Conservation (phyloP, 345 rosid genomes). For the Eucalyptus erythrocorys region DNA sequence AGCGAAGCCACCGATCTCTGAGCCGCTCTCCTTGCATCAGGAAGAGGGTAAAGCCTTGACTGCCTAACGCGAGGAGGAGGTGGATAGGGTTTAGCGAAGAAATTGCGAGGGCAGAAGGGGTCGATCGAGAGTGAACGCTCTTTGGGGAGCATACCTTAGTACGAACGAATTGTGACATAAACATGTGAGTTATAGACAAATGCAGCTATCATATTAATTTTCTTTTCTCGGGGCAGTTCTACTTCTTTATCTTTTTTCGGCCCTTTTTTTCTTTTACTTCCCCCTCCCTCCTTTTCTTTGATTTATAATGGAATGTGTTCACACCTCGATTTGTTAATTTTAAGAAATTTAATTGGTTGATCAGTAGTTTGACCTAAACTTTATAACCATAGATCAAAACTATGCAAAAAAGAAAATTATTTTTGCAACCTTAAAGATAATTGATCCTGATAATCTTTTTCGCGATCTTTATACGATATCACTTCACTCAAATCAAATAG, state of each 20-base stretch:
- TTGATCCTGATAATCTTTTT: not conserved
- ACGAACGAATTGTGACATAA: not conserved
- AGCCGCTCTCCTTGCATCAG: not conserved
- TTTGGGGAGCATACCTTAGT: not conserved
- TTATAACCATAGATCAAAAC: not conserved
- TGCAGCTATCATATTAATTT: not conserved
- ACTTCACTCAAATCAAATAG: not conserved
- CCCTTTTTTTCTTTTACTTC: not conserved
- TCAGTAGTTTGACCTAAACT: not conserved
- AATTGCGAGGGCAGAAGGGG: not conserved
- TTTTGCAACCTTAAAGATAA: not conserved
- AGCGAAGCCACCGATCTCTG: not conserved
- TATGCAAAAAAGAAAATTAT: not conserved
- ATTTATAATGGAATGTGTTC: not conserved
- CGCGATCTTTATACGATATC: not conserved
- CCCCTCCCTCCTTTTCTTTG: not conserved
- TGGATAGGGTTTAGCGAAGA: not conserved
- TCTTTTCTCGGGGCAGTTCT: not conserved
- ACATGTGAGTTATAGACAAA: not conserved
- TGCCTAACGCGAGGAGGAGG: not conserved
- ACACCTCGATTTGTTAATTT: not conserved
- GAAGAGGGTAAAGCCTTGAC: not conserved
- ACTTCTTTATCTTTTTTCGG: not conserved
- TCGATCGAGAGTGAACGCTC: not conserved
- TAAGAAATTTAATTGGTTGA: not conserved